Evolutionary conservation across 78 protist species (phyloP), one percentile per base, ranked within the genome.

Genomic region (Capsaspora owczarzaki): DNA sequence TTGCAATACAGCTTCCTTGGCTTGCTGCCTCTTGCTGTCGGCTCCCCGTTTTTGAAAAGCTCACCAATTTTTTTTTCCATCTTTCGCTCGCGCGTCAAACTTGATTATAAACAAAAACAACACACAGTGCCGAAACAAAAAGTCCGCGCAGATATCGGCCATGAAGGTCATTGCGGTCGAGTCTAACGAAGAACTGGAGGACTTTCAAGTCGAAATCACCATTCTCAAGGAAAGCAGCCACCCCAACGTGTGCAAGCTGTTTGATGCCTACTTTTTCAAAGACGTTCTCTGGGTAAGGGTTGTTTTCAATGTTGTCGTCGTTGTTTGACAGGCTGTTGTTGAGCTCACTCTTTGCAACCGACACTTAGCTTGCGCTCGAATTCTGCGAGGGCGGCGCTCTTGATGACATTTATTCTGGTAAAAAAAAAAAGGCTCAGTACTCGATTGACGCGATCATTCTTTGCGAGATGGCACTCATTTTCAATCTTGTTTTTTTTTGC

Each of bases 341-440:
- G 68, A 8, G n/a, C 20, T 4, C 38, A 60, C 68, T 27, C 51
- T 14, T n/a, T n/a, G n/a, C n/a, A n/a, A n/a, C n/a, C n/a, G n/a
- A n/a, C 1, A 10, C 4, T 10, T 43, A 85, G 95, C 89, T 93
- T 79, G 90, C 81, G n/a, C 87, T 93, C 86, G 97, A 94, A 68
- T 88, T 78, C 69, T 90, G 93, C 72, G 95, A 87, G 12, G 97
- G 93, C 40, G 97, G 97, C 8, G 86, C 93, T 29, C 83, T 90
- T 16, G 71, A 83, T 25, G 90, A 91, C 56, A 78, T 92, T 20
- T 29, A n/a, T 68, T 29, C 35, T n/a, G 87, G 70, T 69, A 40
- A 6, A 82, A 75, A 71, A 56, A 2, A 47, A 82, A 27, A 23
- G 46, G 5, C 27, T 23, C 63, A 23, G n/a, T 6, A 6, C n/a